Evolutionary conservation across 345 rosid genomes (phyloP).

Genomic region (Ceriops decandra): DNA sequence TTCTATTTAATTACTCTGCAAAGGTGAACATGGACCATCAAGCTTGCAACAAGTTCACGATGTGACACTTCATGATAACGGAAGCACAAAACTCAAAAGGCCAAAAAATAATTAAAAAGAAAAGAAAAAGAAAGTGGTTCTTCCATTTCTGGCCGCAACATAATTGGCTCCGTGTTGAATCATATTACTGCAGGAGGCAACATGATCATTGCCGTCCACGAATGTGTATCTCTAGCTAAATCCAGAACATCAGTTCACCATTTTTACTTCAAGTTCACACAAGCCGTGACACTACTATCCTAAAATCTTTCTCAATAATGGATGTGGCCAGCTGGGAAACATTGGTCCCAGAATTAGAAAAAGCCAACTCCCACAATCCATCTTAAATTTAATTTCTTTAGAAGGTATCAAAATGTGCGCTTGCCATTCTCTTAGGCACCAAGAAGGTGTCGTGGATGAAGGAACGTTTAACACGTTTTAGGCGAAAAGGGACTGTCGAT

Average conservation of each 20-base stretch:
- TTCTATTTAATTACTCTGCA: neutral
- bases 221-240: neutral
- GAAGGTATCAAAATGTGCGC: neutral
- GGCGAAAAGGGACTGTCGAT: too few relatives aligned
- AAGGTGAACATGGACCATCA: neutral
- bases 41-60: neutral
- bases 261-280: constrained; percentile 31
- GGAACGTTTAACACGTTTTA: neutral
- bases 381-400: too few relatives aligned
- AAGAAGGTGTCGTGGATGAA: neutral
- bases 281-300: neutral
- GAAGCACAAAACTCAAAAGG: neutral
- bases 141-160: constrained; percentile 8
- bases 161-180: constrained; percentile 11
- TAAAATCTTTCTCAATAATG: constrained; percentile 7
- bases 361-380: neutral
- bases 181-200: constrained; percentile 4
- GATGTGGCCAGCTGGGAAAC: neutral
- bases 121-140: neutral
- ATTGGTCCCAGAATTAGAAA: constrained; percentile 3
- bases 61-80: constrained; percentile 20
- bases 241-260: neutral
- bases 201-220: constrained; percentile 1
- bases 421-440: neutral
- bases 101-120: neutral